Percentiles rank a stretch among this genome's conserved stretches.
Evolutionary conservation across 2,329 filamentous ascomycete genomes (phyloP).

Genomic region (Westerdykella ornata): DNA sequence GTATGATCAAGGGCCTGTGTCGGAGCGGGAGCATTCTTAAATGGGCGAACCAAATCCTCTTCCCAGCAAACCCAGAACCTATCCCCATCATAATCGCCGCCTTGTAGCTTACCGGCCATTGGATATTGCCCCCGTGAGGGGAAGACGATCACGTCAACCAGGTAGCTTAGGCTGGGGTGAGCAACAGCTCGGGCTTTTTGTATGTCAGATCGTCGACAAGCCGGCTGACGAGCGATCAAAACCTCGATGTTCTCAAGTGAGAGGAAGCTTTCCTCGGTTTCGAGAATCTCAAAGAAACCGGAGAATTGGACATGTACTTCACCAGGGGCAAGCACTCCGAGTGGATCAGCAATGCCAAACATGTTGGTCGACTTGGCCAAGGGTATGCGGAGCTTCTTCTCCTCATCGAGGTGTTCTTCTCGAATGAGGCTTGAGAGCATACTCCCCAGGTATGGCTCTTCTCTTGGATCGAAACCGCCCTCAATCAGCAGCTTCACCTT

Average conservation of each 20-base stretch:
- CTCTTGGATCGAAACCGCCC: slow-evolving; percentile 52
- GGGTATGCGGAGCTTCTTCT: slow-evolving; percentile 53
- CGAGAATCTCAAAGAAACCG: slow-evolving; percentile 49
- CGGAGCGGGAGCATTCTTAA: slow-evolving; percentile 54
- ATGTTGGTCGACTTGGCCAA: slow-evolving; percentile 57
- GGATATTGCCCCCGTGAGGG: slow-evolving; percentile 54
- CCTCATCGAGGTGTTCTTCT: slow-evolving; percentile 49
- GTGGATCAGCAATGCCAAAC: slow-evolving; percentile 64
- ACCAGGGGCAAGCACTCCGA: slow-evolving; percentile 52
- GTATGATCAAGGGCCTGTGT: slow-evolving; percentile 41
- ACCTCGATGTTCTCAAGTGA: slow-evolving; percentile 53
- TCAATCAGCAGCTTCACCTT: slow-evolving; percentile 29
- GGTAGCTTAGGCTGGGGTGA: slow-evolving; percentile 53
- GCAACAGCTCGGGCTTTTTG: slow-evolving; percentile 53
- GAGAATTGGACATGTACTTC: slow-evolving; percentile 66
- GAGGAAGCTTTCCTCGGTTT: slow-evolving; percentile 49
- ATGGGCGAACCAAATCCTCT: slow-evolving; percentile 56
- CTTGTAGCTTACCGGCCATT: slow-evolving; percentile 64
- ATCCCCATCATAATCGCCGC: slow-evolving; percentile 78
- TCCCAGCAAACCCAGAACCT: slow-evolving; percentile 75
- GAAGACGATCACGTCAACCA: slow-evolving; percentile 79
- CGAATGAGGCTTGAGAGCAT: slow-evolving; percentile 45
- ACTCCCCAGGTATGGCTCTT: slow-evolving; percentile 46
- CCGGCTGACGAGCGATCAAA: slow-evolving; percentile 62
- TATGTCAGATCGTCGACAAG: slow-evolving; percentile 64